These are phyloP conservation scores for Breviolum minutum DNA, from an alignment of 73 alveolate species.

Conservation along the genomic window DNA sequence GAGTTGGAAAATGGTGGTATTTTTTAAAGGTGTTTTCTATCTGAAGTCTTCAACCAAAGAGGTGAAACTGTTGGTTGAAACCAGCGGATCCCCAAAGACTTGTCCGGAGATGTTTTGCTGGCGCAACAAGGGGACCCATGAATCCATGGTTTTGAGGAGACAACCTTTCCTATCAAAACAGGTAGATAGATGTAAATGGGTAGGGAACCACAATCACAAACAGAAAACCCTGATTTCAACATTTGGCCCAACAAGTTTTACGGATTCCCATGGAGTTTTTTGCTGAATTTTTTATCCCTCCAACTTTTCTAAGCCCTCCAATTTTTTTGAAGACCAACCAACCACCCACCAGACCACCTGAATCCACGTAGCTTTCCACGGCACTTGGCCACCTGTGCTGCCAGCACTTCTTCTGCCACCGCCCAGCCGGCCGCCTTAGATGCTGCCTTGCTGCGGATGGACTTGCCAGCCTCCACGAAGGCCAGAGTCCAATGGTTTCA, in stretches of 20 bases:
- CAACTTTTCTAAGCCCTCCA: not conserved
- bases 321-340: not conserved
- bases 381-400: constrained; percentile 36
- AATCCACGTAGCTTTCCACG: constrained; percentile 6
- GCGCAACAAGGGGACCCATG: too few species aligned
- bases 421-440: constrained; percentile 10
- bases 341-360: constrained; percentile 8
- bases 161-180: too few species aligned
- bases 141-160: too few species aligned
- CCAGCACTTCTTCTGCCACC: constrained; percentile 13
- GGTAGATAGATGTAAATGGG: too few species aligned
- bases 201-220: not conserved
- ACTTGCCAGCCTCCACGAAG: constrained; percentile 38
- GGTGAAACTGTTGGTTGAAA: too few species aligned
- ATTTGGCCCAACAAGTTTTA: not conserved
- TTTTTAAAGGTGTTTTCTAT: too few species aligned
- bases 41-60: too few species aligned
- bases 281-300: too few species aligned
- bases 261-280: not conserved
- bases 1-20: too few species aligned
- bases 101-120: too few species aligned
- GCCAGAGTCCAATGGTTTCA: not conserved
- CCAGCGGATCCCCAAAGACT: too few species aligned
- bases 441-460: not conserved
- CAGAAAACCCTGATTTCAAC: not conserved